phyloP scores from a whole-genome alignment of 192 early-diverging fungal species.

The Mortierella hygrophila region DNA sequence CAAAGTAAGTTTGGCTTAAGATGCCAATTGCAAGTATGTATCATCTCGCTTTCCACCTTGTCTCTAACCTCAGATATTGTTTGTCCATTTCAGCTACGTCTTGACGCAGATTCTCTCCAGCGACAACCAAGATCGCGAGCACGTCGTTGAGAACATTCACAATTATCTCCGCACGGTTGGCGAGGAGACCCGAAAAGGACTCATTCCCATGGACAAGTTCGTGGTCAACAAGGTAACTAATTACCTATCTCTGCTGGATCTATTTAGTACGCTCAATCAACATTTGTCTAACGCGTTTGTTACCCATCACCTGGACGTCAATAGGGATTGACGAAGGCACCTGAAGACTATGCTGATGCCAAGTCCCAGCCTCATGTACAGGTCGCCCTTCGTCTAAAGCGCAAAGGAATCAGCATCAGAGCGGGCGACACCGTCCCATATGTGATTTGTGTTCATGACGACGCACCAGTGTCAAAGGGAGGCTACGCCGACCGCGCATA shows the following conservation, averaged over 20 bases:
- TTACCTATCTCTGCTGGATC: not conserved
- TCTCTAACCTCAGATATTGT: conserved; percentile 18
- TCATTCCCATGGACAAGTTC: conserved; percentile 86
- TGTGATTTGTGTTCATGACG: conserved; percentile 78
- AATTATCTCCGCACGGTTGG: conserved; percentile 76
- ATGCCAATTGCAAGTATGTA: not conserved
- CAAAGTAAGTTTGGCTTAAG: conserved; percentile 59
- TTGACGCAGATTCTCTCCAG: conserved; percentile 70
- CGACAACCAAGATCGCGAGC: conserved; percentile 67
- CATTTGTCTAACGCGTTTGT: not conserved
- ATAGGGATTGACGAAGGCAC: conserved; percentile 89
- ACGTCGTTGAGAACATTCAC: conserved; percentile 85
- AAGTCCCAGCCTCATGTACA: conserved; percentile 95
- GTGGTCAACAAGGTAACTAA: conserved; percentile 87
- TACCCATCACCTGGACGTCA: not conserved
- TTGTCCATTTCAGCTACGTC: conserved; percentile 64
- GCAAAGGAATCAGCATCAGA: conserved; percentile 73
- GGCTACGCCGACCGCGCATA: conserved; percentile 81
- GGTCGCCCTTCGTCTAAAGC: conserved; percentile 87
- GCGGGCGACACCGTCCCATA: conserved; percentile 96
- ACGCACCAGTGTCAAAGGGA: conserved; percentile 33
- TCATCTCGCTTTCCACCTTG: not conserved
- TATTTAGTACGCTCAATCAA: not conserved
- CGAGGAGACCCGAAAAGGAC: conserved; percentile 75
- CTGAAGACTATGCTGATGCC: conserved; percentile 89